Percentiles rank a stretch among this genome's conserved stretches.
phyloP scores from a whole-genome alignment of 345 rosid species.

The Nephelium lappaceum region DNA sequence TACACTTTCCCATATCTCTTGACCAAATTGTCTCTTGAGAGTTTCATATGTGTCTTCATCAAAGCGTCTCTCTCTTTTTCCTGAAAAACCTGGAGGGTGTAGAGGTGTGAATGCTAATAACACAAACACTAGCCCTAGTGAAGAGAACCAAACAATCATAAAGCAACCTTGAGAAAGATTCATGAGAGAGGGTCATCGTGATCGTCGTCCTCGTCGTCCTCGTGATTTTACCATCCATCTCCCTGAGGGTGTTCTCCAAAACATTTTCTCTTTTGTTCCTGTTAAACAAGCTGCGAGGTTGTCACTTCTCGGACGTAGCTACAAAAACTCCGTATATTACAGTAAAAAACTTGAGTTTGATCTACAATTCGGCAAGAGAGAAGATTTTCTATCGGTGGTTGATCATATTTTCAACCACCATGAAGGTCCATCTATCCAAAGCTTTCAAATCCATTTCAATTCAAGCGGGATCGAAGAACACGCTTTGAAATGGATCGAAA shows the following conservation, averaged over 20 bases:
- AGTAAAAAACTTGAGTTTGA: constrained; percentile 14
- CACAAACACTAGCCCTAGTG: too few relatives aligned
- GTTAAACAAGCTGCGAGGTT: background rate
- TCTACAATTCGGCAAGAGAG: background rate
- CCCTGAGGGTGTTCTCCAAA: constrained; percentile 8
- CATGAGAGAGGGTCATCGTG: too few relatives aligned
- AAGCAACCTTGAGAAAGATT: too few relatives aligned
- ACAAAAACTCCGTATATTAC: background rate
- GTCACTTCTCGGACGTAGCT: background rate
- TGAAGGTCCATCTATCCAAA: background rate
- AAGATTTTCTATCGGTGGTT: background rate
- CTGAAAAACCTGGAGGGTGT: too few relatives aligned
- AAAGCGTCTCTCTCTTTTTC: too few relatives aligned
- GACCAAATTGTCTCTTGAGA: too few relatives aligned
- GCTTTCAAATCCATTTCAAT: constrained; percentile 11
- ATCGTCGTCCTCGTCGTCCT: background rate
- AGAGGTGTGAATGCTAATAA: too few relatives aligned
- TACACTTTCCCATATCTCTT: too few relatives aligned
- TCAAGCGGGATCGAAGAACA: background rate
- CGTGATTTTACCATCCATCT: background rate
- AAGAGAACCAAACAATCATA: too few relatives aligned
- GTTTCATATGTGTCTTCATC: too few relatives aligned
- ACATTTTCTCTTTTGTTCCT: constrained; percentile 19
- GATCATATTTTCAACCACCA: constrained; percentile 1
- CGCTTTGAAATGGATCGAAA: constrained; percentile 25